Base-by-base conservation (phyloP, 768 basidiomycete genomes). In the Kwoniella shandongensis region DNA sequence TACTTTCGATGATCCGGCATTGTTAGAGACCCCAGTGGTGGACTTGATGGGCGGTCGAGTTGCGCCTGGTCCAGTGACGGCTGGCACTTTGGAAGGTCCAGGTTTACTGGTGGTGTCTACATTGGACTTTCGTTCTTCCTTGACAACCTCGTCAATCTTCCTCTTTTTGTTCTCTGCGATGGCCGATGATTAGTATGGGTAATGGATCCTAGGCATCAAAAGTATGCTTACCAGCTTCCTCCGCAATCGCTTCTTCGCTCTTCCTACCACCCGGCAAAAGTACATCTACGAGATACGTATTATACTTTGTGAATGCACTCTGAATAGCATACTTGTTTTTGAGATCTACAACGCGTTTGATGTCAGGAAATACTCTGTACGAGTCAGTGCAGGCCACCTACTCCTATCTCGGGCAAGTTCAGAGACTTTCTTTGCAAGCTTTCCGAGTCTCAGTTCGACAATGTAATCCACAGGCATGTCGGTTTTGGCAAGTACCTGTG, bases 401-500 rank as follows among this genome's bases (percentile, higher is more conserved):
- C 62, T 52, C 15, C 49, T 44, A 17, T 56, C 48, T 1, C 32
- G 22, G 11, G 61, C 65, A 22, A 48, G 45, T 8, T 59, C 42
- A 15, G 20, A 23, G 8, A 65, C 23, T 22, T 18, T 25, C 30
- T 50, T 57, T 10, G 63, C 59, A 3, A 47, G 10, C 44, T 36
- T 64, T 36, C 48, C 56, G 15, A 69, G 52, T 42, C 61, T 65
- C 39, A 35, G 36, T 11, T 68, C 63, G 4, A 32, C 38, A 22
- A 66, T 39, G 22, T 47, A 41, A 30, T 66, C 52, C 8, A 65
- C 39, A 3, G 67, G 45, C 61, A 72, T 69, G 27, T 69, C 63
- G 2, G 67, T 69, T 38, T 56, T 59, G 6, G 67, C 51, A 17
- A 72, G 57, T 7, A 69, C 27, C 69, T 71, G 41, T 15, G 13